Evolutionary conservation across 1,284 basidiomycete genomes (phyloP), one percentile per base, ranked within the genome.

Genomic region (Papiliotrema laurentii): DNA sequence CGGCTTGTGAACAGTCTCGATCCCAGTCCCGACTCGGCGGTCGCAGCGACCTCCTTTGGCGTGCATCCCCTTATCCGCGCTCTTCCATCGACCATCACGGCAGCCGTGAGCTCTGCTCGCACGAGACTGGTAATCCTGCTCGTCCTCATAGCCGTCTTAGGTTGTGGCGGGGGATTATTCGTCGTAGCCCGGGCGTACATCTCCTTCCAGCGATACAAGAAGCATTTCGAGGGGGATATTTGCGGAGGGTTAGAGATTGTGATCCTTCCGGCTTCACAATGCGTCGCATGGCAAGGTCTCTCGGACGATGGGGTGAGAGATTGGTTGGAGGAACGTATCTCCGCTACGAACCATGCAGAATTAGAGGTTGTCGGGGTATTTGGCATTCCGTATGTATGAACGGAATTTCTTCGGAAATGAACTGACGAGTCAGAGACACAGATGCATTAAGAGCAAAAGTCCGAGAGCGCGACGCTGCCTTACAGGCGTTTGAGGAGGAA

Each of bases 401-500:
- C n/a, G 26, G 30, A n/a, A 1, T 10, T 14, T 19, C 14, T n/a
- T 24, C 10, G 21, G 13, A 11, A 16, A 35, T 18, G 9, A 37
- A 38, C 44, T 55, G 49, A 54, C 36, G 22, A 21, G 11, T 42
- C n/a, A 88, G 86, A 22, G 83, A 87, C 60, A 87, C 84, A 0
- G 77, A 79, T 13, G 75, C 75, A 2, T 74, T 89, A n/a, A 80
- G 81, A 0, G 58, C 80, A 2, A 78, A 88, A 22, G 84, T 89
- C 37, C 79, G 81, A 25, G 82, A 87, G 66, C 78, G 87, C 22
- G 84, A 85, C 53, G 78, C 80, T 58, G 82, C 87, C 19, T 73
- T 89, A 21, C 81, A 87, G 54, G 81, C 84, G 51, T 77, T 90
- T 7, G 87, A 90, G 72, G 79, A 83, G 43, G 84, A 85, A 2